A percentile compares a stretch with the other conserved stretches of the same genome.
phyloP scores from a whole-genome alignment of 768 basidiomycete genomes.

The Collybia nuda region DNA sequence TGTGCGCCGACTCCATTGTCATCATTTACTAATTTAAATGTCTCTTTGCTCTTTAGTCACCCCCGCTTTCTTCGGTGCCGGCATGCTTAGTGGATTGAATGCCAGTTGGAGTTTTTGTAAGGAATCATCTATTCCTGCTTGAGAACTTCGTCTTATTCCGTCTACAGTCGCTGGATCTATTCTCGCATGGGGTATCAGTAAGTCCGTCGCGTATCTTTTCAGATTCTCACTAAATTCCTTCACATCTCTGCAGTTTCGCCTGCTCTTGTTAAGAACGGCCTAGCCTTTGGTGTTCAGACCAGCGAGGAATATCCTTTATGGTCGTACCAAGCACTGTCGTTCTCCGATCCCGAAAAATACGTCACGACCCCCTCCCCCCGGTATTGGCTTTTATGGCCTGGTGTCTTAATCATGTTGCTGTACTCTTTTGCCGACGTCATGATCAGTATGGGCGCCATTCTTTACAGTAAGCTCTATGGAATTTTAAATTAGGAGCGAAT shows the following conservation, averaged over 20 bases:
- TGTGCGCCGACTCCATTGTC: constrained; percentile 29
- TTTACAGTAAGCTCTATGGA: constrained; percentile 20
- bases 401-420: constrained; percentile 60
- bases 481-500: background rate
- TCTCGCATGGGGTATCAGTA: constrained; percentile 62
- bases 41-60: constrained; percentile 29
- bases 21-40: background rate
- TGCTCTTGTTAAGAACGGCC: constrained; percentile 49
- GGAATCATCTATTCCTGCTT: constrained; percentile 15
- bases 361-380: constrained; percentile 48
- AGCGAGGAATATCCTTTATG: constrained; percentile 41
- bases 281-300: constrained; percentile 39
- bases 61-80: constrained; percentile 59
- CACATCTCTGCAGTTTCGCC: constrained; percentile 41
- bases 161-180: constrained; percentile 47
- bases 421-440: constrained; percentile 57
- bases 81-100: constrained; percentile 58
- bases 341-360: constrained; percentile 41
- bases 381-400: constrained; percentile 66
- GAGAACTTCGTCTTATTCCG: background rate
- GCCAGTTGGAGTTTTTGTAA: constrained; percentile 58
- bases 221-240: background rate
- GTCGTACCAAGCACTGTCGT: constrained; percentile 44
- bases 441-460: constrained; percentile 35
- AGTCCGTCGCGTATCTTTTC: constrained; percentile 12